Evolutionary conservation across 139 green algal genomes (phyloP).

Genomic region (Zygnema circumcarinatum): DNA sequence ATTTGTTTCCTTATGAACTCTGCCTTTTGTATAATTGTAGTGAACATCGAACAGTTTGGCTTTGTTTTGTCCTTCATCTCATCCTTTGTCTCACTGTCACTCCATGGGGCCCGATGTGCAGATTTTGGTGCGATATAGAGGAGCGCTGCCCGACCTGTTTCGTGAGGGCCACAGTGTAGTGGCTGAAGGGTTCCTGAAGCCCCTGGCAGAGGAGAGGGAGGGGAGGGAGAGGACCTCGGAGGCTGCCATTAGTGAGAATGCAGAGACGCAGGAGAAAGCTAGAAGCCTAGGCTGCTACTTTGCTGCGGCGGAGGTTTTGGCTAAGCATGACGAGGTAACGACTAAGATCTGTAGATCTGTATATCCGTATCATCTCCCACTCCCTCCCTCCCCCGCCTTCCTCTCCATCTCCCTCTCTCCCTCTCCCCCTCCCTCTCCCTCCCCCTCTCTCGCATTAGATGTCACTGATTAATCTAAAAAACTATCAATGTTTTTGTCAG

Average conservation of each 20-base stretch:
- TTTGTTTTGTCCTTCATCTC: too few relatives aligned
- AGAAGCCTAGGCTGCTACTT: constrained; percentile 44
- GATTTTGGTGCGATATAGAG: constrained; percentile 48
- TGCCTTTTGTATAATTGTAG: too few relatives aligned
- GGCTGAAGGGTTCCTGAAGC: constrained; percentile 47
- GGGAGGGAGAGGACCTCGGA: not conserved
- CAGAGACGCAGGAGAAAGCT: constrained; percentile 24
- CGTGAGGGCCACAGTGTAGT: constrained; percentile 51
- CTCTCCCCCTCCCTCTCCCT: too few relatives aligned
- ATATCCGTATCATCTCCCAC: not conserved
- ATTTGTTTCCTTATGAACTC: too few relatives aligned
- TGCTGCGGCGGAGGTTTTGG: constrained; percentile 54
- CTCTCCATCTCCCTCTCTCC: too few relatives aligned
- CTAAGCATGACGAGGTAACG: constrained; percentile 61
- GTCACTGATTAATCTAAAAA: too few relatives aligned
- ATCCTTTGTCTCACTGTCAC: too few relatives aligned
- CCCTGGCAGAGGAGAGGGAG: not conserved
- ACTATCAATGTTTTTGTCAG: too few relatives aligned
- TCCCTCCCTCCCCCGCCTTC: too few relatives aligned
- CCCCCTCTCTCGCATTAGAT: too few relatives aligned
- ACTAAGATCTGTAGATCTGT: constrained; percentile 4
- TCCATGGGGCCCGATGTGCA: too few relatives aligned
- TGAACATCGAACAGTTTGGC: too few relatives aligned
- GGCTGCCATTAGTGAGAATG: constrained; percentile 4
- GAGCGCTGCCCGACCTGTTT: constrained; percentile 57